Base-by-base conservation (phyloP, 345 rosid species). In the Hibiscus trionum region DNA sequence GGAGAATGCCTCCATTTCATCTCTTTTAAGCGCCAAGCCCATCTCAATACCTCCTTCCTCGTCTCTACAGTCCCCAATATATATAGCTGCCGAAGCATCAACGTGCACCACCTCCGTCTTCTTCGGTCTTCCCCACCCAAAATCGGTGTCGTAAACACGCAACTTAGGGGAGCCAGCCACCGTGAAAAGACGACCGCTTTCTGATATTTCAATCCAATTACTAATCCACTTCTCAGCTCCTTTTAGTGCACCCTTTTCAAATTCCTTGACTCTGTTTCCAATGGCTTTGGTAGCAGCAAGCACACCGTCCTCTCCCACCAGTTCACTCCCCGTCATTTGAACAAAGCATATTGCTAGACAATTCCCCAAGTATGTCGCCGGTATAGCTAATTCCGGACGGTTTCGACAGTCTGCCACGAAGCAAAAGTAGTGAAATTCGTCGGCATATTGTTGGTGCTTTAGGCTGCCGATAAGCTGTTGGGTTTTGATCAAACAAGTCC, bases 81-180 rank as follows among this genome's bases (percentile, higher is more conserved):
- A 82, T 24, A 82, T 42, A 0, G 72, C 73, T 3, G 65, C 60
- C 12, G 4, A 66, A 37, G 14, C 5, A 29, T 80, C 84, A 31
- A 78, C 71, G 7, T 84, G 78, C n/a, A 73, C 52, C 52, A 81
- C 81, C 44, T 84, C 88, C 16, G 75, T 78, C 76, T 82, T 82
- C 75, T 15, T 63, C 0, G 88, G 85, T 72, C 76, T 73, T 0
- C 88, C 85, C 85, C 84, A 82, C 61, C 86, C 90, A 14, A 84
- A 86, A 74, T 84, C 82, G 7, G 80, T 74, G 11, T 56, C 72
- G 5, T 82, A 82, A 14, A 79, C 64, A 27, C 61, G 74, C 78
- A 84, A 49, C 31, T 80, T 86, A 0, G 90, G 90, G 16, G 87
- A 84, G 31, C 90, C 87, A 0, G 72, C 19, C 11, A 79, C 70